These are phyloP conservation scores for Dothidotthia symphoricarpi DNA, from an alignment of 2,329 filamentous ascomycete genomes.

Conservation along the genomic window DNA sequence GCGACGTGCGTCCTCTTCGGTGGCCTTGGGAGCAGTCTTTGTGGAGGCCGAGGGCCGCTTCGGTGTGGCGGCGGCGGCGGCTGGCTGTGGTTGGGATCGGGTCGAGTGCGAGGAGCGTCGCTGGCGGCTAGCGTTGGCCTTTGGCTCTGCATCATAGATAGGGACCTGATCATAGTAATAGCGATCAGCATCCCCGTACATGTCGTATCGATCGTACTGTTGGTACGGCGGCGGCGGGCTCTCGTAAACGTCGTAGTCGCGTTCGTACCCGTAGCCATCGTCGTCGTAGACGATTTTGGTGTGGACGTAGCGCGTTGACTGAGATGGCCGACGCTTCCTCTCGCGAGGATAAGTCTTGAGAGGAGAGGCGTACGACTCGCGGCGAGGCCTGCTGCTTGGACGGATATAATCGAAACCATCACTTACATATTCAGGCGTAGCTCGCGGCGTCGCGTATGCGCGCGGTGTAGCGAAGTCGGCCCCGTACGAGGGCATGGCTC, in stretches of 20 bases:
- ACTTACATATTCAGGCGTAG: conserved; percentile 66
- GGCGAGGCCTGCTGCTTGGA: conserved; percentile 43
- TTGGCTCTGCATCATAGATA: conserved; percentile 45
- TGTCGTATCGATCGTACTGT: conserved; percentile 54
- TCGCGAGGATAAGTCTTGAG: conserved; percentile 44
- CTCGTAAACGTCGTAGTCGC: conserved; percentile 47
- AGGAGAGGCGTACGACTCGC: conserved; percentile 40
- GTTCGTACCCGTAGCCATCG: conserved; percentile 49
- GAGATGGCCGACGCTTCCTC: conserved; percentile 52
- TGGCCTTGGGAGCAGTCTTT: conserved; percentile 51
- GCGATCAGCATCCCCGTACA: conserved; percentile 57
- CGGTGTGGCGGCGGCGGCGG: conserved; percentile 24
- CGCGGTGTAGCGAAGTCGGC: conserved; percentile 42
- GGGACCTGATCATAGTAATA: conserved; percentile 52
- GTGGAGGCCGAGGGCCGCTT: conserved; percentile 34
- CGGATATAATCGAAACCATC: conserved; percentile 48
- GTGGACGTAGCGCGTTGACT: conserved; percentile 55
- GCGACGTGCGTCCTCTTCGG: conserved; percentile 62
- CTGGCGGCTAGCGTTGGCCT: conserved; percentile 49
- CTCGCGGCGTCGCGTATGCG: conserved; percentile 52
- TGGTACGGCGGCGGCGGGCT: conserved; percentile 50
- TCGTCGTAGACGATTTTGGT: conserved; percentile 58
- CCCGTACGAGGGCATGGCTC: conserved; percentile 44
- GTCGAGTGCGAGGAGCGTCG: conserved; percentile 57
- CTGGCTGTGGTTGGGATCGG: conserved; percentile 44